Percentiles rank a stretch among this genome's conserved stretches.
phyloP scores from a whole-genome alignment of 306 rosid species.

The Ammopiptanthus mongolicus region DNA sequence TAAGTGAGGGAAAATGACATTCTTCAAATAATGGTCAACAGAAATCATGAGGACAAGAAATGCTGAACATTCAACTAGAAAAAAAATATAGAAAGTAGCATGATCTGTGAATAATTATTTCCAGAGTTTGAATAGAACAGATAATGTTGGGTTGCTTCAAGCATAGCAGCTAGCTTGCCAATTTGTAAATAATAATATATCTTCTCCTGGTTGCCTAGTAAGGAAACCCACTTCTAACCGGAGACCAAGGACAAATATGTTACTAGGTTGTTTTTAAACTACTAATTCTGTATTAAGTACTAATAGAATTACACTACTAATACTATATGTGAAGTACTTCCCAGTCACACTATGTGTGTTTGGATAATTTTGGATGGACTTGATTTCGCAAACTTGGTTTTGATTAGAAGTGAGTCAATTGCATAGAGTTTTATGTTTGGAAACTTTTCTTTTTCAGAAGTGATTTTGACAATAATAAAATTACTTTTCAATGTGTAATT shows the following conservation, averaged over 20 bases:
- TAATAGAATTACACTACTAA: not conserved
- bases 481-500: too few relatives aligned
- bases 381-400: too few relatives aligned
- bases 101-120: not conserved
- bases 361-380: too few relatives aligned
- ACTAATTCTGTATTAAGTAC: not conserved
- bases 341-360: not conserved
- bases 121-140: not conserved
- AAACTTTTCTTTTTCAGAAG: too few relatives aligned
- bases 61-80: not conserved
- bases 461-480: too few relatives aligned
- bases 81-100: not conserved
- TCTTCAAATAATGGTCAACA: constrained; percentile 17
- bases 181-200: not conserved
- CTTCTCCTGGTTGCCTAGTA: not conserved
- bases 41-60: not conserved
- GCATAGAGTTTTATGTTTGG: too few relatives aligned
- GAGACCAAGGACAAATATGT: not conserved
- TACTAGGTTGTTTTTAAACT: not conserved
- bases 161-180: not conserved
- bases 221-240: not conserved
- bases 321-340: not conserved
- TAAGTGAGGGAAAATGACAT: not conserved
- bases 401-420: too few relatives aligned
- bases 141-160: not conserved